Conservation (phyloP, 495 filamentous ascomycete genomes). For the Penicillium riverlandense region DNA sequence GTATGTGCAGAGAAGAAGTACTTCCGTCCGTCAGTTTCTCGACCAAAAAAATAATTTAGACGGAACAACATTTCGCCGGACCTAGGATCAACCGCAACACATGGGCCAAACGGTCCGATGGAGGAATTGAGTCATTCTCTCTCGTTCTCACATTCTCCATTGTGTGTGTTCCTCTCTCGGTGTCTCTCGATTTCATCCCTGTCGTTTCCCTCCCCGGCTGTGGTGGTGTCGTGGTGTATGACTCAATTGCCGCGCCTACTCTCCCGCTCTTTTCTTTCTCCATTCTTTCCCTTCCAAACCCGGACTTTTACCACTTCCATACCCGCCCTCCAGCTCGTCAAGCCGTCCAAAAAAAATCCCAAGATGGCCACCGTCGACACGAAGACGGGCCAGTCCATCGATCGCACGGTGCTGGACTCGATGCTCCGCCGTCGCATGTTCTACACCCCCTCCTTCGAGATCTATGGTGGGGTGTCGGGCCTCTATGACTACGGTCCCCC, state of each 20-base stretch:
- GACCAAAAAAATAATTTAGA: conserved; percentile 21
- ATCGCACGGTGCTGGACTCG: conserved; percentile 70
- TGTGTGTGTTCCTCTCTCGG: background rate
- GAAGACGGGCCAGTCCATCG: conserved; percentile 81
- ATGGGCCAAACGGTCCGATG: background rate
- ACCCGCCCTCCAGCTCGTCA: conserved; percentile 10
- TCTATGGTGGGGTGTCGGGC: conserved; percentile 81
- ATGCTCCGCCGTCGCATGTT: conserved; percentile 84
- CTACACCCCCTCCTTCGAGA: conserved; percentile 92
- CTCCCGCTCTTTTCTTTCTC: conserved; percentile 31
- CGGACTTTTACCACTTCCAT: conserved; percentile 18
- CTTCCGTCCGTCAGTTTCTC: too few species aligned
- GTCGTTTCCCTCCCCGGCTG: conserved; percentile 10
- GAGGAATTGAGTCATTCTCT: background rate
- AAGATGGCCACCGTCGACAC: conserved; percentile 63
- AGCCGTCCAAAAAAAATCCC: conserved; percentile 23
- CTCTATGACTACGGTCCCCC: conserved; percentile 83
- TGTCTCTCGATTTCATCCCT: background rate
- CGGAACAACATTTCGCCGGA: conserved; percentile 17
- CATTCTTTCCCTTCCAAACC: conserved; percentile 10
- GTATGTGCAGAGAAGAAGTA: background rate
- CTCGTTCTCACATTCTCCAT: background rate
- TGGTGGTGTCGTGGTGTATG: conserved; percentile 30
- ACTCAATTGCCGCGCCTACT: conserved; percentile 35
- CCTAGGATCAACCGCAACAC: conserved; percentile 6